These are phyloP conservation scores for Podaxis sp. DNA, from an alignment of 768 basidiomycete species.

Conservation along the genomic window DNA sequence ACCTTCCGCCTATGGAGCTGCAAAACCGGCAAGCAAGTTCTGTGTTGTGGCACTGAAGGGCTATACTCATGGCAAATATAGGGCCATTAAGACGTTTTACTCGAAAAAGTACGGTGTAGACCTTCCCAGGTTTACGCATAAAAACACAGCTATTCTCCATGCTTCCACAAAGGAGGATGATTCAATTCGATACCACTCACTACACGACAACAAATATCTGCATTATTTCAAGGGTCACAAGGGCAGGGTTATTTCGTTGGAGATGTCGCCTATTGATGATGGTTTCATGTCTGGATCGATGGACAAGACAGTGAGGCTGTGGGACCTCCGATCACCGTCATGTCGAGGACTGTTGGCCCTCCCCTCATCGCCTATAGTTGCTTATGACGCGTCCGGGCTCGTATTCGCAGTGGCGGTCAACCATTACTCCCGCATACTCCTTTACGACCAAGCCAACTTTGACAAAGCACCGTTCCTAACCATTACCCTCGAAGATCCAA, in stretches of 20 bases:
- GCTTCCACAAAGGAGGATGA: slow-evolving; percentile 96
- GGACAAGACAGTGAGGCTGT: slow-evolving; percentile 93
- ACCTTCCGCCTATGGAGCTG: slow-evolving; percentile 87
- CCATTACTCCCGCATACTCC: slow-evolving; percentile 74
- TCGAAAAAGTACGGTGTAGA: slow-evolving; percentile 98
- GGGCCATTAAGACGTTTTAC: slow-evolving; percentile 73
- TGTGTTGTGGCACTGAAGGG: slow-evolving; percentile 21
- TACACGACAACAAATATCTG: slow-evolving; percentile 96
- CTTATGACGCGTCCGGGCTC: slow-evolving; percentile 80
- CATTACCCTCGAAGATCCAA: slow-evolving; percentile 80
- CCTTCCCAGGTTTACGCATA: slow-evolving; percentile 93
- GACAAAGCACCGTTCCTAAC: slow-evolving; percentile 92
- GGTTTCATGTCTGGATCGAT: slow-evolving; percentile 93
- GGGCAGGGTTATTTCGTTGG: slow-evolving; percentile 82
- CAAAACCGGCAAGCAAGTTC: slow-evolving; percentile 90
- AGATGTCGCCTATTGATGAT: slow-evolving; percentile 91
- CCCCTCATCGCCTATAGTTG: slow-evolving; percentile 73
- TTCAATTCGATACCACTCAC: slow-evolving; percentile 89
- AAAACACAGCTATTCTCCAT: slow-evolving; percentile 78
- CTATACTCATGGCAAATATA: slow-evolving; percentile 30
- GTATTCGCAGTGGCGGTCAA: slow-evolving; percentile 89
- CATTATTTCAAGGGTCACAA: slow-evolving; percentile 97
- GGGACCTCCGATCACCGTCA: slow-evolving; percentile 84
- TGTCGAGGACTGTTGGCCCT: slow-evolving; percentile 81
- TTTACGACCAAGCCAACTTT: slow-evolving; percentile 84